phyloP scores from a whole-genome alignment of 331 rosid species.

The Quercus lobata region DNA sequence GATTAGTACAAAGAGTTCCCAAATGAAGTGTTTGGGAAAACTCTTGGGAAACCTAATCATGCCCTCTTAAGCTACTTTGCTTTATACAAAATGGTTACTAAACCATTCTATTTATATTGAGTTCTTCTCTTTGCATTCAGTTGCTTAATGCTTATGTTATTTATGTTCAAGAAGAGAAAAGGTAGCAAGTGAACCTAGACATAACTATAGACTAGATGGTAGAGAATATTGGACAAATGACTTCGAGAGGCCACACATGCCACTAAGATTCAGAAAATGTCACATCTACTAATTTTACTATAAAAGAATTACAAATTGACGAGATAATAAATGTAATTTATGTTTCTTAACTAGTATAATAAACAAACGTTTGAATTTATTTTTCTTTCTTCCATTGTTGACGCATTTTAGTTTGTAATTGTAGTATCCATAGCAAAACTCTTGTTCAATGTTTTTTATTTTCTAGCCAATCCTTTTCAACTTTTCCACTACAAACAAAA shows the following conservation, averaged over 20 bases:
- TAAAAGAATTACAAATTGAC: no score
- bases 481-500: neutral
- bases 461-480: neutral
- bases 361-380: no score
- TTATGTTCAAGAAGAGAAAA: neutral
- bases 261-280: no score
- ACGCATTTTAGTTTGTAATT: no score
- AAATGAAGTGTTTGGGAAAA: neutral
- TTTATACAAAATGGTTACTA: no score
- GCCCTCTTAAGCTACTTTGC: neutral
- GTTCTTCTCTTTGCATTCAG: neutral
- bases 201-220: neutral
- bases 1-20: neutral
- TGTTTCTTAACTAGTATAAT: no score
- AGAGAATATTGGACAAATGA: neutral
- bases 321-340: no score
- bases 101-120: neutral
- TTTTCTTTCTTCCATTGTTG: no score
- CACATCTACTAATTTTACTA: no score
- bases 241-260: neutral
- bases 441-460: no score
- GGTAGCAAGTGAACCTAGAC: neutral
- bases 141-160: neutral
- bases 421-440: no score
- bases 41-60: neutral